Percentiles rank a stretch among this genome's conserved stretches.
phyloP scores from a whole-genome alignment of 78 protist species.

The Mastigamoeba balamuthi region DNA sequence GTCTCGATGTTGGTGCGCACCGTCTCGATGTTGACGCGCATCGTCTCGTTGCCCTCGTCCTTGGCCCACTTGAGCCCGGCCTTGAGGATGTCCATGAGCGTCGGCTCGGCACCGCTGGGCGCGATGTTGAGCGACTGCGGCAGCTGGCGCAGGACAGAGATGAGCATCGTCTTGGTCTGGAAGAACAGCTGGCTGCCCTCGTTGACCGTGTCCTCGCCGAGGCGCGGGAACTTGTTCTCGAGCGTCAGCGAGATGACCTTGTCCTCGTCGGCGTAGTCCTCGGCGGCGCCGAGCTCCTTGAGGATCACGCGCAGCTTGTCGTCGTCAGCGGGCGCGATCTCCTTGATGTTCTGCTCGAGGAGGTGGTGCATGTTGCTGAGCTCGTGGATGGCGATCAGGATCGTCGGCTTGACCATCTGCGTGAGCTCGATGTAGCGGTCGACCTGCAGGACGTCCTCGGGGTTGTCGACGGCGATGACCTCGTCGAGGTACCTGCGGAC shows the following conservation, averaged over 20 bases:
- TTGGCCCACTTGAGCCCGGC: constrained; percentile 15
- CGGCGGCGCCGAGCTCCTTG: constrained; percentile 53
- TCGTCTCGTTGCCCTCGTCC: not conserved
- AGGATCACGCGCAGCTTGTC: constrained; percentile 53
- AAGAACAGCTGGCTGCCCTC: constrained; percentile 25
- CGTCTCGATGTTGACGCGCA: constrained; percentile 45
- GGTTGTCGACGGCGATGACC: constrained; percentile 49
- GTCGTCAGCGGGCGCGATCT: constrained; percentile 44
- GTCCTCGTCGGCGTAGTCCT: constrained; percentile 41
- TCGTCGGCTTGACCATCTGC: constrained; percentile 56
- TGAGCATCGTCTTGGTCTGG: constrained; percentile 51
- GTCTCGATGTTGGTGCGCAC: constrained; percentile 46
- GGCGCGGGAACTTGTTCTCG: constrained; percentile 50
- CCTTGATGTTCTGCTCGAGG: constrained; percentile 34
- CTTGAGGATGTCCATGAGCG: constrained; percentile 7
- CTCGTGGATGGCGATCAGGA: constrained; percentile 43
- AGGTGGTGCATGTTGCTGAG: constrained; percentile 33
- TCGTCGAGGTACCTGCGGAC: constrained; percentile 45
- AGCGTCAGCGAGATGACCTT: constrained; percentile 48
- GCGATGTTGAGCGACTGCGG: no score
- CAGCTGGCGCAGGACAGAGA: constrained; percentile 34
- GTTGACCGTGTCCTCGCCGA: constrained; percentile 47
- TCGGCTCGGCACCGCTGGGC: no score
- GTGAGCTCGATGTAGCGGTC: constrained; percentile 59
- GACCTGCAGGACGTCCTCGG: constrained; percentile 63